A percentile compares a stretch with the other conserved stretches of the same genome.
Conservation (phyloP, 2,329 filamentous ascomycete genomes). For the Dothideomycetes sp. region DNA sequence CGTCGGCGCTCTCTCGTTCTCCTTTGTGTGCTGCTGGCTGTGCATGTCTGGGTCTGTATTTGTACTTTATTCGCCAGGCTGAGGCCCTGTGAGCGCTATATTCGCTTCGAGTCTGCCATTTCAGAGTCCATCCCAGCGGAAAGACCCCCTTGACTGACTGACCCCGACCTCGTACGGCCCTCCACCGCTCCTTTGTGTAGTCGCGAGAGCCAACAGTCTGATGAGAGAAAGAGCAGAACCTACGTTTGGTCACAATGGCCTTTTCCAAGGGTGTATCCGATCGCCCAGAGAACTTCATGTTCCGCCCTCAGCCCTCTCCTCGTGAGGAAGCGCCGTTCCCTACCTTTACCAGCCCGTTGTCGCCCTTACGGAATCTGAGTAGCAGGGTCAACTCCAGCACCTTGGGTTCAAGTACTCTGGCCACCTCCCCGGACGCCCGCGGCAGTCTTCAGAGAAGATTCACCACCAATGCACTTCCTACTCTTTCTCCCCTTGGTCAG, state of each 20-base stretch:
- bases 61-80: not conserved
- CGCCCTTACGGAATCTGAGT: conserved; percentile 31
- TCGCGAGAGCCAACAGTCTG: not conserved
- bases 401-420: conserved; percentile 37
- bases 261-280: conserved; percentile 52
- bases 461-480: conserved; percentile 77
- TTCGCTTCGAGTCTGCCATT: not conserved
- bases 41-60: not conserved
- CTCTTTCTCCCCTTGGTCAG: conserved; percentile 52
- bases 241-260: conserved; percentile 41
- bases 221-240: not conserved
- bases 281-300: conserved; percentile 70
- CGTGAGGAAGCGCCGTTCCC: conserved; percentile 66
- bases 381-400: conserved; percentile 28
- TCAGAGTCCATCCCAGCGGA: not conserved
- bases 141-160: not conserved
- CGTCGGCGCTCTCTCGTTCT: not conserved
- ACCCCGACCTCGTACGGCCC: not conserved
- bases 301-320: conserved; percentile 65
- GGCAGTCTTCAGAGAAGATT: conserved; percentile 79
- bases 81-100: not conserved
- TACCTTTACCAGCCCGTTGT: conserved; percentile 56
- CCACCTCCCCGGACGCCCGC: conserved; percentile 56
- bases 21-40: not conserved
- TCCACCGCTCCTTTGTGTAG: not conserved